Conservation (phyloP, 768 basidiomycete species). For the Termitomyces titanicus region DNA sequence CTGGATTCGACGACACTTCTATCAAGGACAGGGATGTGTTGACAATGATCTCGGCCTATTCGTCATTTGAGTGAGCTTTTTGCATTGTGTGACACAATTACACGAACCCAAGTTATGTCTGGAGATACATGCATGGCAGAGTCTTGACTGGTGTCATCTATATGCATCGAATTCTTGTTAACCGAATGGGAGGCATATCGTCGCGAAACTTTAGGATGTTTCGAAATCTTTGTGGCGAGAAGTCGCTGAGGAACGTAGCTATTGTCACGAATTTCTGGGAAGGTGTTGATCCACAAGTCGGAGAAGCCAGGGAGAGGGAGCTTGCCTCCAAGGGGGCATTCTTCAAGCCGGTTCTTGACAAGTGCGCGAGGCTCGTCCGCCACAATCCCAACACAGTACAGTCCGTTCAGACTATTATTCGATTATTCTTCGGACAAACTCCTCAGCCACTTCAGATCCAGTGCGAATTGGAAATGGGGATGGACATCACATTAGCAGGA, state of each 20-base stretch:
- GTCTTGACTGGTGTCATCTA: not conserved
- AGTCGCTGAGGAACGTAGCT: slow-evolving; percentile 7
- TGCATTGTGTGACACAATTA: not conserved
- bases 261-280: slow-evolving; percentile 14
- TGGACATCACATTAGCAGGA: not conserved
- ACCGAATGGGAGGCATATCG: slow-evolving; percentile 5
- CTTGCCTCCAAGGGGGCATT: not conserved
- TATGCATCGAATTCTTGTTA: not conserved
- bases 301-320: not conserved
- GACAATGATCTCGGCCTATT: not conserved
- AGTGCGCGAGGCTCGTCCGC: not conserved
- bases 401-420: not conserved
- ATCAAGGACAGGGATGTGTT: slow-evolving; percentile 45
- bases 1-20: slow-evolving; percentile 56
- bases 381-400: not conserved
- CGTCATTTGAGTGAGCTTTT: not conserved
- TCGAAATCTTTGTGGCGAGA: slow-evolving; percentile 12
- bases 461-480: slow-evolving; percentile 42
- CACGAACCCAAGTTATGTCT: not conserved
- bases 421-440: not conserved
- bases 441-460: slow-evolving; percentile 44
- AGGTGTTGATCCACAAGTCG: slow-evolving; percentile 5
- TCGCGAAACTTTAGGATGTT: slow-evolving; percentile 15
- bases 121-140: not conserved
- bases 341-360: not conserved